Evolutionary conservation across 1,284 basidiomycete genomes (phyloP).

Genomic region (Athelia psychrophila): DNA sequence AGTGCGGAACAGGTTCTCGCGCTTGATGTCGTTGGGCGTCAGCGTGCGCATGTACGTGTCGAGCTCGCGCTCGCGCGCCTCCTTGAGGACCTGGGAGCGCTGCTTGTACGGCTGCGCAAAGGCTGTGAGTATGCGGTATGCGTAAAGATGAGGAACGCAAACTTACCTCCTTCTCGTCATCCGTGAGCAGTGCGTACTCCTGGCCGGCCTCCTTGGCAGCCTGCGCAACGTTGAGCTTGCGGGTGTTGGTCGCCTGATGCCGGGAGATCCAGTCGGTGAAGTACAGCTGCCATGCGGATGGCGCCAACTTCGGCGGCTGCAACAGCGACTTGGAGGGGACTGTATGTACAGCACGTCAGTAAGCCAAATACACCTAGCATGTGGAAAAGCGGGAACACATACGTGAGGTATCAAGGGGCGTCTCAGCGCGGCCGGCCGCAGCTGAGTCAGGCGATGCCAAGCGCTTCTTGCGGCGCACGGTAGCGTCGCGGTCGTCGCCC

Average conservation of each 20-base stretch:
- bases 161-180: constrained; percentile 80
- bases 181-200: constrained; percentile 79
- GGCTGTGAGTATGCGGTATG: constrained; percentile 24
- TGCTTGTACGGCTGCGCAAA: constrained; percentile 71
- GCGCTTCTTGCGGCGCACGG: constrained; percentile 64
- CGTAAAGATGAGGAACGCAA: constrained; percentile 28
- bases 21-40: constrained; percentile 93
- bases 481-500: constrained; percentile 66
- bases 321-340: constrained; percentile 66
- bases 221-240: constrained; percentile 93
- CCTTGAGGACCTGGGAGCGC: constrained; percentile 82
- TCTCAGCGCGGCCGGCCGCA: constrained; percentile 35
- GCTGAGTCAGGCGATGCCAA: constrained; percentile 39
- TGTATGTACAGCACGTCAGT: constrained; percentile 13
- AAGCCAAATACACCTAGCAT: background rate
- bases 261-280: constrained; percentile 95
- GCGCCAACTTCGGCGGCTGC: constrained; percentile 89
- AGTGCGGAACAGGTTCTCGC: constrained; percentile 88
- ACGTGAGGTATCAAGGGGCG: constrained; percentile 34
- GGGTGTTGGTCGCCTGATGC: constrained; percentile 75
- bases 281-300: constrained; percentile 95
- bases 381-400: constrained; percentile 18
- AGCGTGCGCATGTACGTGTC: constrained; percentile 85
- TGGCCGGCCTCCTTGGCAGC: constrained; percentile 94
- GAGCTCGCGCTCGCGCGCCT: constrained; percentile 79